These are phyloP conservation scores for Metarhizium guizhouense DNA, from an alignment of 2,329 filamentous ascomycete species.

Conservation along the genomic window DNA sequence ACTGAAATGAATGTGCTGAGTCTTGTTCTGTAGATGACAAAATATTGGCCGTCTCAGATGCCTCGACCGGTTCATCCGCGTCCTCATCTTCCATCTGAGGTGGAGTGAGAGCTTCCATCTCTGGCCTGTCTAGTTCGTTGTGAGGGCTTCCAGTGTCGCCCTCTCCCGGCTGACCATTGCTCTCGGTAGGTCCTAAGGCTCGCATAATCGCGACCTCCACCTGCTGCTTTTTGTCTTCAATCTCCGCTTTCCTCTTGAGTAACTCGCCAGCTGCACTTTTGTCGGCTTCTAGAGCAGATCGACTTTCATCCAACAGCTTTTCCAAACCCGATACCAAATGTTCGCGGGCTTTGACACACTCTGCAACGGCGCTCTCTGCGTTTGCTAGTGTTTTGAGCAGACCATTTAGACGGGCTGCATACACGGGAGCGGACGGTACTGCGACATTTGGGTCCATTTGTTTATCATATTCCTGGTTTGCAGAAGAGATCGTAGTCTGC, in stretches of 20 bases:
- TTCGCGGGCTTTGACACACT: constrained; percentile 78
- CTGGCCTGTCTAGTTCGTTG: constrained; percentile 61
- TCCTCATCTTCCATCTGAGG: constrained; percentile 45
- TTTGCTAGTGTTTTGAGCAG: constrained; percentile 83
- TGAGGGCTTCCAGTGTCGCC: constrained; percentile 35
- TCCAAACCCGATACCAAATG: constrained; percentile 73
- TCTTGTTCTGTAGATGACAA: constrained; percentile 22
- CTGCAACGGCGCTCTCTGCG: constrained; percentile 81
- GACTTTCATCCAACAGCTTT: constrained; percentile 69
- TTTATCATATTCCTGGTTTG: constrained; percentile 77
- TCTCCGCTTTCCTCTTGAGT: constrained; percentile 55
- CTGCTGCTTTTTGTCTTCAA: constrained; percentile 75
- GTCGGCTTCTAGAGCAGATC: constrained; percentile 59
- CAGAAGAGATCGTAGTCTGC: constrained; percentile 57
- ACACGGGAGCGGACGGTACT: constrained; percentile 75
- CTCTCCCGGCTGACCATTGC: constrained; percentile 37
- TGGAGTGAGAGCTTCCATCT: constrained; percentile 83
- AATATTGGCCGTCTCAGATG: constrained; percentile 9
- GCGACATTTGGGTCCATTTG: constrained; percentile 61
- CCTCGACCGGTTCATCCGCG: constrained; percentile 7
- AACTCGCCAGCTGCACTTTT: constrained; percentile 57
- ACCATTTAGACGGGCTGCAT: constrained; percentile 80
- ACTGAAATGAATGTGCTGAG: constrained; percentile 36
- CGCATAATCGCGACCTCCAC: constrained; percentile 90
- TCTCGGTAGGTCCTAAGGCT: constrained; percentile 57